phyloP scores from a whole-genome alignment of 2,329 filamentous ascomycete species.

The Aspergillus spinulosporus region DNA sequence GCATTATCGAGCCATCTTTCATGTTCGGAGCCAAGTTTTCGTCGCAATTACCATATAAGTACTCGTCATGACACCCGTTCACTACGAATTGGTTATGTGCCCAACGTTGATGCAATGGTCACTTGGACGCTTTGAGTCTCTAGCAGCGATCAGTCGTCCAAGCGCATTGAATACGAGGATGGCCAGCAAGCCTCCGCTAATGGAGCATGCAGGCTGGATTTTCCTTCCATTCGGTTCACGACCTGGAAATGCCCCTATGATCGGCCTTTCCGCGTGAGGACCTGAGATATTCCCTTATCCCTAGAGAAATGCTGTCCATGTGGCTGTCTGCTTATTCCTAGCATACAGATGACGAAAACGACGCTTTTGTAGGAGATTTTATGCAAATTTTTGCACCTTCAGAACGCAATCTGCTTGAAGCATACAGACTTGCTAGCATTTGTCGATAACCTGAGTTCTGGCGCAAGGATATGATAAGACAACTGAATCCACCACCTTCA shows the following conservation, averaged over 20 bases:
- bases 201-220: too few species aligned
- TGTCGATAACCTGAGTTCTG: background rate
- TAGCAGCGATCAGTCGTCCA: too few species aligned
- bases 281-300: too few species aligned
- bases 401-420: background rate
- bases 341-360: background rate
- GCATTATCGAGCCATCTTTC: background rate
- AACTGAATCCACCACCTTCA: too few species aligned
- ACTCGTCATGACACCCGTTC: conserved; percentile 1
- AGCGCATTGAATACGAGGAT: background rate
- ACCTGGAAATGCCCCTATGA: background rate
- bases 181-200: background rate
- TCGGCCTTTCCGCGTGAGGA: background rate
- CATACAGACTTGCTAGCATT: background rate
- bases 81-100: background rate
- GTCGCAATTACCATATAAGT: conserved; percentile 7
- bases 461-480: too few species aligned
- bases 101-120: background rate
- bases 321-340: background rate
- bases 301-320: too few species aligned
- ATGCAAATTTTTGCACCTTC: background rate
- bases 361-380: background rate
- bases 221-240: background rate
- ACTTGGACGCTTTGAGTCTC: background rate
- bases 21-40: background rate